Conservation (phyloP, 257 asterid genomes). For the Nemophila menziesii region DNA sequence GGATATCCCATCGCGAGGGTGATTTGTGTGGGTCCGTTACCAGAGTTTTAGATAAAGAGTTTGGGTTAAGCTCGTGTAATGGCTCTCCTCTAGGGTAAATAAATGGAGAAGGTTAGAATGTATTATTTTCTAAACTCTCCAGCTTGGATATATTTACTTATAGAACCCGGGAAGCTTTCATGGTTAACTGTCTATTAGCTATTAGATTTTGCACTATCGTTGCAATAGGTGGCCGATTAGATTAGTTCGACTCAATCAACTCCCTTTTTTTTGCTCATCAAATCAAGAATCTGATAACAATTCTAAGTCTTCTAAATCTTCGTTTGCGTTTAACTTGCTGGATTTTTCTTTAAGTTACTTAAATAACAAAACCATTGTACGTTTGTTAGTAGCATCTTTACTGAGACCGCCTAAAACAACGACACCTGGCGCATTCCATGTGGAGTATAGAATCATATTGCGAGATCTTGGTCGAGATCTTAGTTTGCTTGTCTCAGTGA, state of each 20-base stretch:
- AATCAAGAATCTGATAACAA: slow-evolving; percentile 32
- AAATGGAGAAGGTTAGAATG: slow-evolving; percentile 84
- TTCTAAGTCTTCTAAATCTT: slow-evolving; percentile 36
- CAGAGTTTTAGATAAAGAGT: slow-evolving; percentile 44
- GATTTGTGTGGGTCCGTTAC: slow-evolving; percentile 70
- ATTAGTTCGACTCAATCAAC: slow-evolving; percentile 62
- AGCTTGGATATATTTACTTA: slow-evolving; percentile 58
- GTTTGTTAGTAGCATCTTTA: slow-evolving; percentile 81
- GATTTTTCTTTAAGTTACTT: slow-evolving; percentile 66
- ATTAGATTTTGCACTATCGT: slow-evolving; percentile 68
- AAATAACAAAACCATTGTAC: too few relatives aligned
- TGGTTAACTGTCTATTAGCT: slow-evolving; percentile 40
- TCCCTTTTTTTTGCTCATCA: too few relatives aligned
- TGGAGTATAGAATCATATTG: slow-evolving; percentile 48
- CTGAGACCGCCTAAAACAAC: slow-evolving; percentile 34
- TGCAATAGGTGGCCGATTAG: slow-evolving; percentile 87
- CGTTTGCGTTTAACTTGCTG: slow-evolving; percentile 71
- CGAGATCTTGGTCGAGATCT: too few relatives aligned
- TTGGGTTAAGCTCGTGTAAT: slow-evolving; percentile 72
- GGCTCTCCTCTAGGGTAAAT: slow-evolving; percentile 76
- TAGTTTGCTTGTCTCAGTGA: slow-evolving; percentile 63
- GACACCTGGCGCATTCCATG: slow-evolving; percentile 18
- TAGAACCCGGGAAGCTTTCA: slow-evolving; percentile 51
- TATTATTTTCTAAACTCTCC: slow-evolving; percentile 50
- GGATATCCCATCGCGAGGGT: slow-evolving; percentile 69